phyloP scores from a whole-genome alignment of 108 stramenopile species.

The Seminavis robusta region DNA sequence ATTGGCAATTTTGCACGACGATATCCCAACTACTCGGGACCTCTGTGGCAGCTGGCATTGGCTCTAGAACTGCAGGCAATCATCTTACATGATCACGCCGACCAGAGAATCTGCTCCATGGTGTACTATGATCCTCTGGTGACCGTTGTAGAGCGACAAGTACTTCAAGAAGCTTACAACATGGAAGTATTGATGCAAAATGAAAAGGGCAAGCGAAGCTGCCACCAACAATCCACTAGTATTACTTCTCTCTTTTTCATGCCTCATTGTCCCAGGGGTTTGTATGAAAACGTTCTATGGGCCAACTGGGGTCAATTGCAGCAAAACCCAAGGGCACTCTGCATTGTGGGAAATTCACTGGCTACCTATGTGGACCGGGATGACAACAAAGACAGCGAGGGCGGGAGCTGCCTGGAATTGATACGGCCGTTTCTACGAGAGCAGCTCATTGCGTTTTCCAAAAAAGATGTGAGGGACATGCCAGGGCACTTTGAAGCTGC shows the following conservation, averaged over 20 bases:
- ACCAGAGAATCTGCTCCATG: background rate
- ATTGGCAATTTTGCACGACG: constrained; percentile 39
- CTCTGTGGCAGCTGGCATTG: constrained; percentile 41
- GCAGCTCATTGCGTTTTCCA: background rate
- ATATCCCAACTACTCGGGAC: constrained; percentile 13
- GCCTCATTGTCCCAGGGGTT: constrained; percentile 42
- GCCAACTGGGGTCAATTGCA: constrained; percentile 29
- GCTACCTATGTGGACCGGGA: constrained; percentile 11
- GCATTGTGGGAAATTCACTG: constrained; percentile 38
- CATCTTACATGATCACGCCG: background rate
- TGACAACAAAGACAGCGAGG: constrained; percentile 3
- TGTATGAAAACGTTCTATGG: constrained; percentile 35
- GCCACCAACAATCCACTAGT: background rate
- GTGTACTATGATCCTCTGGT: constrained; percentile 16
- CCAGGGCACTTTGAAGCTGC: constrained; percentile 34
- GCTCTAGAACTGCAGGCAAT: constrained; percentile 7
- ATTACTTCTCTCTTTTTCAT: constrained; percentile 38
- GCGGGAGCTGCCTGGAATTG: background rate
- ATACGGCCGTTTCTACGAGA: constrained; percentile 25
- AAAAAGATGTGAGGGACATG: constrained; percentile 7
- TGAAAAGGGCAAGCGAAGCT: constrained; percentile 26
- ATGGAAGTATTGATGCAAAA: constrained; percentile 27
- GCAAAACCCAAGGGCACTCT: no score
- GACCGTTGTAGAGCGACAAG: constrained; percentile 32
- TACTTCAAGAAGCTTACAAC: constrained; percentile 4